Percentiles rank a stretch among this genome's conserved stretches.
These are phyloP conservation scores for Aspergillus hancockii DNA, from an alignment of 495 filamentous ascomycete genomes.

Conservation along the genomic window DNA sequence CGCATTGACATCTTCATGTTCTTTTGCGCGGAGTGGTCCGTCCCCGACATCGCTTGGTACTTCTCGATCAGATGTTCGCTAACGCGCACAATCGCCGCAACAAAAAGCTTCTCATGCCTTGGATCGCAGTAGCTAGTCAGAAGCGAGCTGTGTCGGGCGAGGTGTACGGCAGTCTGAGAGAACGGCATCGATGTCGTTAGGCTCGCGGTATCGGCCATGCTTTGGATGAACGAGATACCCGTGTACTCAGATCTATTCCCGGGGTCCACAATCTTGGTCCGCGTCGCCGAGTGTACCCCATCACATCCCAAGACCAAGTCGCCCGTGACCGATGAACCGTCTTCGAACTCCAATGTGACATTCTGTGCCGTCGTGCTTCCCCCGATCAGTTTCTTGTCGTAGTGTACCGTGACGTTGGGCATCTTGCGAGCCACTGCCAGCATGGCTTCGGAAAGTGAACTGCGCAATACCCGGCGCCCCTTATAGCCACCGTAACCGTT, in stretches of 20 bases:
- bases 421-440: conserved; percentile 14
- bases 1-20: conserved; percentile 19
- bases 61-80: conserved; percentile 15
- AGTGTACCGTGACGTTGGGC: conserved; percentile 17
- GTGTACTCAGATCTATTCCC: conserved; percentile 17
- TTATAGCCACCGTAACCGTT: conserved; percentile 33
- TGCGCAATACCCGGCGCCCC: conserved; percentile 31
- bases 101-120: conserved; percentile 14
- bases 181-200: conserved; percentile 31
- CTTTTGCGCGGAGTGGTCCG: conserved; percentile 5
- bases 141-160: conserved; percentile 40
- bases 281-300: conserved; percentile 53
- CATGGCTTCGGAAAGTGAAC: conserved; percentile 23
- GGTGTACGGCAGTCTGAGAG: conserved; percentile 36
- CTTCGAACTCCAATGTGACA: conserved; percentile 39
- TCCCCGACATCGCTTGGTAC: conserved; percentile 11
- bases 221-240: conserved; percentile 21
- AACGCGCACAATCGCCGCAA: conserved; percentile 18
- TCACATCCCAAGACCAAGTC: conserved; percentile 56
- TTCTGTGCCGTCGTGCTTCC: conserved; percentile 19
- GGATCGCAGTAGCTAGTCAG: conserved; percentile 36
- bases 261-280: conserved; percentile 35
- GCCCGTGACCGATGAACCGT: conserved; percentile 35
- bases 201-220: conserved; percentile 8
- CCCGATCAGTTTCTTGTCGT: conserved; percentile 19